A percentile compares a stretch with the other conserved stretches of the same genome.
phyloP scores from a whole-genome alignment of 257 asterid genomes.

The Anisodus acutangulus region DNA sequence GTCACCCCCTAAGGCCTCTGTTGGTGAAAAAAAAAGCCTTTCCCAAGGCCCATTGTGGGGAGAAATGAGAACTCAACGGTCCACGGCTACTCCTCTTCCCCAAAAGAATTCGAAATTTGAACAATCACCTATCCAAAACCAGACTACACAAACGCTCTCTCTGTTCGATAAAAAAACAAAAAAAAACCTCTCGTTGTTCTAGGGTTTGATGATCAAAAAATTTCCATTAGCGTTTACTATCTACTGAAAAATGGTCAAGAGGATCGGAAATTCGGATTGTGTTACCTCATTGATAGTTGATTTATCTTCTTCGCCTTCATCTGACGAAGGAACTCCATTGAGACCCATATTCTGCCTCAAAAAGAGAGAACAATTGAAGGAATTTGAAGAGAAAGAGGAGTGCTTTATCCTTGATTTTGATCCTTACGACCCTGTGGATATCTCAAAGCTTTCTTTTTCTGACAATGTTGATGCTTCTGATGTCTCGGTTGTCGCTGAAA shows the following conservation, averaged over 20 bases:
- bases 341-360: constrained; percentile 52
- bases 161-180: no score
- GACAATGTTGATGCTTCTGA: constrained; percentile 41
- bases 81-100: no score
- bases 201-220: not conserved
- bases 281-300: constrained; percentile 40
- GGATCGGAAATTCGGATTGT: not conserved
- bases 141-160: no score
- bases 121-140: no score
- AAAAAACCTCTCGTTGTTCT: not conserved
- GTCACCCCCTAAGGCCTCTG: no score
- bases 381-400: constrained; percentile 59
- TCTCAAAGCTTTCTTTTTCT: constrained; percentile 14
- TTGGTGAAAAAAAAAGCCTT: no score
- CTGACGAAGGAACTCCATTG: constrained; percentile 47
- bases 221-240: not conserved
- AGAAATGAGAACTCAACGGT: no score
- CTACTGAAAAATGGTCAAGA: not conserved
- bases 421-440: constrained; percentile 43
- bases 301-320: constrained; percentile 41
- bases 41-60: no score
- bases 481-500: constrained; percentile 55
- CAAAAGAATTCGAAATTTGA: no score
- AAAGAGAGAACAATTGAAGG: constrained; percentile 46
- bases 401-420: constrained; percentile 73